Percentiles rank a stretch among this genome's conserved stretches.
phyloP scores from a whole-genome alignment of 768 basidiomycete species.

The Pleurotus giganteus region DNA sequence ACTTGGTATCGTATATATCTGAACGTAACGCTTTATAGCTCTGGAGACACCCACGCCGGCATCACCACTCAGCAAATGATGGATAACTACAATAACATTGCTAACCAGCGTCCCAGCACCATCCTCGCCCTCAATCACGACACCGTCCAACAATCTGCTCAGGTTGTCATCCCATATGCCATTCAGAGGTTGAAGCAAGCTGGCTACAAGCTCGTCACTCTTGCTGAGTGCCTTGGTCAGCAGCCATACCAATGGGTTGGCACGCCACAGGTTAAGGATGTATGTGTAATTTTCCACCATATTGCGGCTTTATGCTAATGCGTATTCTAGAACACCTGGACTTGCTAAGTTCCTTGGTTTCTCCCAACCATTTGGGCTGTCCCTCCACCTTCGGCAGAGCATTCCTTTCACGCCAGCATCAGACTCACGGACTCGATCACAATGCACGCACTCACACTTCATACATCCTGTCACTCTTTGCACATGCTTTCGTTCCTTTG shows the following conservation, averaged over 20 bases:
- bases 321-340: background rate
- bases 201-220: constrained; percentile 3
- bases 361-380: background rate
- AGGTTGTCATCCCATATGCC: constrained; percentile 19
- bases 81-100: constrained; percentile 24
- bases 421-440: too few species aligned
- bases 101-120: constrained; percentile 27
- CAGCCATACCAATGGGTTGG: constrained; percentile 4
- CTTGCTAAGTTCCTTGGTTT: background rate
- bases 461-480: too few species aligned
- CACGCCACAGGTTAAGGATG: background rate
- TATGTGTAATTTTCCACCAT: background rate
- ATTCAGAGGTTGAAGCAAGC: background rate
- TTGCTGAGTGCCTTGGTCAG: constrained; percentile 1
- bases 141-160: constrained; percentile 19
- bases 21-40: constrained; percentile 20
- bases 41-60: constrained; percentile 34
- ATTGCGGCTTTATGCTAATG: too few species aligned
- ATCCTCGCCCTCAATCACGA: constrained; percentile 43
- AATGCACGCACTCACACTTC: too few species aligned
- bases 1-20: background rate
- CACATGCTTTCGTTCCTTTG: too few species aligned
- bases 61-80: constrained; percentile 31
- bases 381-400: background rate
- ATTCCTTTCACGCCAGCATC: too few species aligned